Evolutionary conservation across 129 eudicot species (phyloP).

Genomic region (Pulicaria dysenterica): DNA sequence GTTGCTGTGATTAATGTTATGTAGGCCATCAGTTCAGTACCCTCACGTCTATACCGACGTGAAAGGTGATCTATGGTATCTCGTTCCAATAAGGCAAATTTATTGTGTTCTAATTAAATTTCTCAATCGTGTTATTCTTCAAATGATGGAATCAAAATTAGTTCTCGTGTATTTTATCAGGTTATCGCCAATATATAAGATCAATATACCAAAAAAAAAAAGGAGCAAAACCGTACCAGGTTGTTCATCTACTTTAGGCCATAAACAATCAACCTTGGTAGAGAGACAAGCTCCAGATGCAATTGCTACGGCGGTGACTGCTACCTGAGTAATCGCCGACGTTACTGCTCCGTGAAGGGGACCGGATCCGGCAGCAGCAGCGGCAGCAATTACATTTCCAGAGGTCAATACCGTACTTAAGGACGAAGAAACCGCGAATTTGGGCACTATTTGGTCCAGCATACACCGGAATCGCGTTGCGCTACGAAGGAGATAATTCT

Average conservation of each 20-base stretch:
- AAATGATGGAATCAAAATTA: too few relatives aligned
- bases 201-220: not conserved
- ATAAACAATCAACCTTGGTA: constrained; percentile 79
- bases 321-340: constrained; percentile 85
- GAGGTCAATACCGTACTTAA: constrained; percentile 52
- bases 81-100: too few relatives aligned
- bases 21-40: too few relatives aligned
- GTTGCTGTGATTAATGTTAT: too few relatives aligned
- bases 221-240: constrained; percentile 44
- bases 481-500: constrained; percentile 14
- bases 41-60: too few relatives aligned
- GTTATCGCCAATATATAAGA: too few relatives aligned
- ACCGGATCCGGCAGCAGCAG: constrained; percentile 62
- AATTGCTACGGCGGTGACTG: constrained; percentile 88
- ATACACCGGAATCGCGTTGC: constrained; percentile 42
- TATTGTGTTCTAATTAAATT: too few relatives aligned
- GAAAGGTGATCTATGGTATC: too few relatives aligned
- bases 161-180: too few relatives aligned
- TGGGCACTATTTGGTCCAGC: constrained; percentile 42
- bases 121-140: too few relatives aligned
- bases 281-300: constrained; percentile 97
- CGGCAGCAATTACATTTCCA: constrained; percentile 62
- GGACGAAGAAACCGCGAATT: constrained; percentile 50
- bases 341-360: constrained; percentile 77
- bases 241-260: constrained; percentile 84